Conservation (phyloP, 257 asterid species). For the Galeopsis tetrahit region DNA sequence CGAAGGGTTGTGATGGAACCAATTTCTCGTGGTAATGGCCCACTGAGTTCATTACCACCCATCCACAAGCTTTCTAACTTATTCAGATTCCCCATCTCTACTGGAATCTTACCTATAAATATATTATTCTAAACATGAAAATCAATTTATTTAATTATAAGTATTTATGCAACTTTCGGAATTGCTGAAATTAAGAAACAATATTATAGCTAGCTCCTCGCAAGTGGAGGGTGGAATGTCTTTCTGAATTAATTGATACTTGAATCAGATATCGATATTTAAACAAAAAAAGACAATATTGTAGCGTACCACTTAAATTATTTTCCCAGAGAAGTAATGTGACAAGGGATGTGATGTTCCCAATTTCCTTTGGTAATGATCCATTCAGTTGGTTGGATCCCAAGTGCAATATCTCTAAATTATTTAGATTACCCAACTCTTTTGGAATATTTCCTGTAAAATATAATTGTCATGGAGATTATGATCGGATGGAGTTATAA, state of each 20-base stretch:
- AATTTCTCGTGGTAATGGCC: not conserved
- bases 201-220: no score
- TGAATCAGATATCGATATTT: no score
- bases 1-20: not conserved
- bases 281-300: no score
- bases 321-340: not conserved
- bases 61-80: not conserved
- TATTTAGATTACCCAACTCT: not conserved
- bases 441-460: not conserved
- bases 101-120: not conserved
- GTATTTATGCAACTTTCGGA: not conserved
- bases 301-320: not conserved
- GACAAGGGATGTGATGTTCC: not conserved
- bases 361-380: not conserved
- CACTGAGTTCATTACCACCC: conserved; percentile 18
- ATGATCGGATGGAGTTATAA: no score
- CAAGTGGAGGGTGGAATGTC: no score
- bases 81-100: not conserved
- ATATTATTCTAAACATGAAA: not conserved
- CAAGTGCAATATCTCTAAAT: not conserved
- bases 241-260: no score
- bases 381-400: not conserved
- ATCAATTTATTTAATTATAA: no score
- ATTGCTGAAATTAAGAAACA: no score
- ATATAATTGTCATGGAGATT: no score